Percentiles rank a stretch among this genome's conserved stretches.
phyloP scores from a whole-genome alignment of 495 filamentous ascomycete genomes.

The Jackrogersella multiformis region DNA sequence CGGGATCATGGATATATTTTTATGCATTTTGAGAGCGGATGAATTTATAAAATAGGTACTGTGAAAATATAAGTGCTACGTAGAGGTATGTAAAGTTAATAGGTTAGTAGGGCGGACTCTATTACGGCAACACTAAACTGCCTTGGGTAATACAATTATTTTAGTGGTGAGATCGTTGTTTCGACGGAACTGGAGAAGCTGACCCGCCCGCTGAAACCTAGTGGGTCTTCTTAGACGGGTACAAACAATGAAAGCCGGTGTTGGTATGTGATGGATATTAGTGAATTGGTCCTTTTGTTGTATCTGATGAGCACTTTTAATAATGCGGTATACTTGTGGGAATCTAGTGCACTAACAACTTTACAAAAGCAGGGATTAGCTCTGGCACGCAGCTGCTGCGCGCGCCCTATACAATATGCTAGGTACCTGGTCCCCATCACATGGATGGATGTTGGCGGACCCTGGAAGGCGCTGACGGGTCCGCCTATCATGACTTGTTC shows the following conservation, averaged over 20 bases:
- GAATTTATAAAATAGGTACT: background rate
- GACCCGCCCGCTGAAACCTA: conserved; percentile 14
- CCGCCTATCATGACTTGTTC: conserved; percentile 36
- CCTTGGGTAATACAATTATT: conserved; percentile 10
- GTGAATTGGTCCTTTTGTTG: background rate
- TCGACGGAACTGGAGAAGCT: conserved; percentile 16
- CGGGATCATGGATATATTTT: background rate
- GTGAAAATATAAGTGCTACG: too few relatives aligned
- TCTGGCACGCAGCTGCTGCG: conserved; percentile 16
- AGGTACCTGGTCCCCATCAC: conserved; percentile 10
- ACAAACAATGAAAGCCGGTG: background rate
- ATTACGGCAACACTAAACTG: conserved; percentile 6
- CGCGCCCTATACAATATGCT: conserved; percentile 20
- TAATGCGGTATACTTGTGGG: background rate
- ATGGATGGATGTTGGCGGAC: conserved; percentile 21
- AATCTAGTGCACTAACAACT: background rate
- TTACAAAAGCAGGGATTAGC: conserved; percentile 15
- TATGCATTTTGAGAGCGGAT: background rate
- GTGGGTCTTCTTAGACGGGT: background rate
- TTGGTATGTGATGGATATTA: conserved; percentile 7
- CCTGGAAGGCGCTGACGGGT: conserved; percentile 9
- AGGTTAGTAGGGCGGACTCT: too few relatives aligned
- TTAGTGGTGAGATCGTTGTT: conserved; percentile 10
- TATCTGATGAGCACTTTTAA: background rate
- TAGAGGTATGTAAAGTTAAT: background rate